These are phyloP conservation scores for Pseudocercospora ulei DNA, from an alignment of 2,329 filamentous ascomycete genomes.

Conservation along the genomic window DNA sequence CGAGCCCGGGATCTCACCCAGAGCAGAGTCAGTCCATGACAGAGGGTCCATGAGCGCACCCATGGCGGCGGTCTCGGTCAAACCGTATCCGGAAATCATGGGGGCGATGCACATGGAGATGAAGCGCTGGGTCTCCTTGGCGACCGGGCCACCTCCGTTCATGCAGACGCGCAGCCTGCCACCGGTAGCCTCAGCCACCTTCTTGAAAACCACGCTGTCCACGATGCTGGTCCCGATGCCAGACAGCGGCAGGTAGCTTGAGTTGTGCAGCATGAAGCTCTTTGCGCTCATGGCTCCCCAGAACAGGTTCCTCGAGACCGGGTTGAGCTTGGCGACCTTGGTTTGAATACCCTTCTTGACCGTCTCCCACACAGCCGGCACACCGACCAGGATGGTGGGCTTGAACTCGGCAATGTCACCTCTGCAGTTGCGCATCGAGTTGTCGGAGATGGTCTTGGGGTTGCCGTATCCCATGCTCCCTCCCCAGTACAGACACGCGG, in stretches of 20 bases:
- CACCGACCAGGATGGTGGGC: conserved; percentile 83
- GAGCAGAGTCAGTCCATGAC: conserved; percentile 66
- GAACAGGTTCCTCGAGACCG: conserved; percentile 69
- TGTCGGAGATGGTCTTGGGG: conserved; percentile 76
- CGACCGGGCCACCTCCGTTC: conserved; percentile 87
- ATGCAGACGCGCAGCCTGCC: conserved; percentile 80
- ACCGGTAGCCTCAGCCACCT: conserved; percentile 82
- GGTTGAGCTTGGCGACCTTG: conserved; percentile 63
- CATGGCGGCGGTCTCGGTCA: conserved; percentile 76
- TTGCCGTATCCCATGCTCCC: conserved; percentile 90
- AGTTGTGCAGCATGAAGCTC: conserved; percentile 47
- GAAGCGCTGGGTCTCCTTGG: conserved; percentile 79
- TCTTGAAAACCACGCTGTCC: conserved; percentile 79
- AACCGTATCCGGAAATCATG: conserved; percentile 87
- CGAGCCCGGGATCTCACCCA: conserved; percentile 67
- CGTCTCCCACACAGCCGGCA: conserved; percentile 94
- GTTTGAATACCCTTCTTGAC: conserved; percentile 86
- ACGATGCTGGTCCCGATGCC: conserved; percentile 53
- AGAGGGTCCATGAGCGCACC: conserved; percentile 73
- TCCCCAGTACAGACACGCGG: conserved; percentile 77
- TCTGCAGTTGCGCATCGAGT: conserved; percentile 75
- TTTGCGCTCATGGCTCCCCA: conserved; percentile 56
- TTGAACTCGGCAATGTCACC: conserved; percentile 89
- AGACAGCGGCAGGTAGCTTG: conserved; percentile 43
- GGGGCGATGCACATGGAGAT: conserved; percentile 85